Evolutionary conservation across 148 eudicot genomes (phyloP).

Genomic region (Rhododendron ferrugineum): DNA sequence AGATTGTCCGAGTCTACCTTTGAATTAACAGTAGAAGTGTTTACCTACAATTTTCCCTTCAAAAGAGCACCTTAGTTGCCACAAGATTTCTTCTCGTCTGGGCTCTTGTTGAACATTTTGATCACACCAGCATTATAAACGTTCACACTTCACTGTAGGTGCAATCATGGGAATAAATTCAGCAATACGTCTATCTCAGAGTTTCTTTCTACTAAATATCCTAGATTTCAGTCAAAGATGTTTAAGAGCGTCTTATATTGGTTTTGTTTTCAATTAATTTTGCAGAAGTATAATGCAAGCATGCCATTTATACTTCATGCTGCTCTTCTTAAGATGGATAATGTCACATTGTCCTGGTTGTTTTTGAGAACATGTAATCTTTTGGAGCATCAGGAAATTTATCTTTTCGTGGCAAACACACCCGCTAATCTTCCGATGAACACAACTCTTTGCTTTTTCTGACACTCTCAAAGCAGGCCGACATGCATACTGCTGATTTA

Average conservation of each 20-base stretch:
- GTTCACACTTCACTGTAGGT: neutral
- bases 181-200: neutral
- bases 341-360: neutral
- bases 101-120: neutral
- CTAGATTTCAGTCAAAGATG: neutral
- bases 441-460: neutral
- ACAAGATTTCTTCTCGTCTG: neutral
- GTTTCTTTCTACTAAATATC: neutral
- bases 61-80: neutral
- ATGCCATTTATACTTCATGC: neutral
- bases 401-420: neutral
- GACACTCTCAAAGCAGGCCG: neutral
- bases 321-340: neutral
- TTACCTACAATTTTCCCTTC: neutral
- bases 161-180: neutral
- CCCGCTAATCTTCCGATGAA: neutral
- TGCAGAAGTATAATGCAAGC: neutral
- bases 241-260: neutral
- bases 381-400: conserved; percentile 1
- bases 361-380: neutral
- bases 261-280: neutral
- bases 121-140: neutral
- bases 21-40: neutral
- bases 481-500: neutral
- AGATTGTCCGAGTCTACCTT: neutral